Conservation (phyloP, 169 alveolate genomes). For the Eimeria brunetti region DNA sequence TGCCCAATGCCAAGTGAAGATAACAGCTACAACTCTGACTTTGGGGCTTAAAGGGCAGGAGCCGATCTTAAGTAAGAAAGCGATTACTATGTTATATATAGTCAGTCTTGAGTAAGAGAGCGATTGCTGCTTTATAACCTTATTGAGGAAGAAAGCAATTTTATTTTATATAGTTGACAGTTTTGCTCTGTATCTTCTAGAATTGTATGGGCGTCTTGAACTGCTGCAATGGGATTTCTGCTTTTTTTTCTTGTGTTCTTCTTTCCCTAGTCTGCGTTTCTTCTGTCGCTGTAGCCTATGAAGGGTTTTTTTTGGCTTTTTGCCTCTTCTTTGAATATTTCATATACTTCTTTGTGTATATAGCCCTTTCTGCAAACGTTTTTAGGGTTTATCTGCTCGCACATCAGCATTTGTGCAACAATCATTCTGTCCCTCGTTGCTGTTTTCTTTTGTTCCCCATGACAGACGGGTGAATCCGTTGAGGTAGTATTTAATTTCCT, state of each 20-base stretch:
- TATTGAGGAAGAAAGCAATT: too few species aligned
- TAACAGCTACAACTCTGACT: slow-evolving; percentile 62
- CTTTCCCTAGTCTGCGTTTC: background rate
- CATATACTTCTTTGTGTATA: background rate
- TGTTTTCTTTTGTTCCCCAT: background rate
- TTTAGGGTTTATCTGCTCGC: background rate
- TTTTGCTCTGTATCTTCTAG: too few species aligned
- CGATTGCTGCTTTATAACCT: background rate
- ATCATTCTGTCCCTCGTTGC: background rate
- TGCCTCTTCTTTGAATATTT: background rate
- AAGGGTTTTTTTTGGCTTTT: background rate
- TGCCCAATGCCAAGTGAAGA: slow-evolving; percentile 68
- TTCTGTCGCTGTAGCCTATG: background rate
- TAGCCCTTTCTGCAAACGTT: background rate
- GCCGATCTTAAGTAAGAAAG: slow-evolving; percentile 73
- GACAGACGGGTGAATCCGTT: background rate
- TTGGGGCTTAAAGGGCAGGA: slow-evolving; percentile 78
- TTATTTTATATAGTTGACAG: too few species aligned
- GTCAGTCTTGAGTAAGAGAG: background rate
- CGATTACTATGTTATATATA: too few species aligned
- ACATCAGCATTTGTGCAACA: background rate
- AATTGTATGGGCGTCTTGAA: too few species aligned
- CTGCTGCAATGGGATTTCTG: background rate
- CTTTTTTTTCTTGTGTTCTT: too few species aligned
- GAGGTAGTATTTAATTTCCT: slow-evolving; percentile 82